Evolutionary conservation across 257 asterid genomes (phyloP), one percentile per base, ranked within the genome.

Genomic region (Ilex aquifolium): DNA sequence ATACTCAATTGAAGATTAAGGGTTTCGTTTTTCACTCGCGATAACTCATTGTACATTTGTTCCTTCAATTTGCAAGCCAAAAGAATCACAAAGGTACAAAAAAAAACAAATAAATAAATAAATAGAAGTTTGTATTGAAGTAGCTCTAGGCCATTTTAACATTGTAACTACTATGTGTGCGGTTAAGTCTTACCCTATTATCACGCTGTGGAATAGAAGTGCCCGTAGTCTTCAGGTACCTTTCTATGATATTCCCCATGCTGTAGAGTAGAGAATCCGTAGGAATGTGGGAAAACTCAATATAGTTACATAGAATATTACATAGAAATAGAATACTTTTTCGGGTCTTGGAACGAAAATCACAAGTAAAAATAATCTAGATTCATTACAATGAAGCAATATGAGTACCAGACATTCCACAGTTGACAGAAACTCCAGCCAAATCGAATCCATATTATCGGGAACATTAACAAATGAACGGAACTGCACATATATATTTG

Each of bases 161-260:
- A 21, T 21, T 21, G 27, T 21, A 21, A 21, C 27, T 21, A 21
- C 27, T 21, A 21, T 21, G 1, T 21, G 27, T n/a, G n/a, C n/a
- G n/a, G n/a, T n/a, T n/a, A n/a, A n/a, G n/a, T 65, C 77, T 76
- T 42, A 54, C 76, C 32, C 63, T 67, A 42, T 48, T 56, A 60
- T 76, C 74, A 51, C 60, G 65, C 14, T 77, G 78, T 4, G 77
- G 87, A 16, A 74, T 15, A 31, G 82, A 56, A 63, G 73, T 66
- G 5, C 87, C 87, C 32, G 79, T 84, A 14, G 77, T 52, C 69
- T 77, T 79, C 46, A 65, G 70, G 61, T 84, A 89, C 72, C 85
- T 77, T 39, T 80, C 90, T 56, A 88, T 84, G 2, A 84, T 82
- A 70, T 89, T 82, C 67, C 76, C 73, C 95, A 84, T 86, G 82